Percentiles rank a stretch among this genome's conserved stretches.
phyloP scores from a whole-genome alignment of 2,329 filamentous ascomycete species.

The Cladosporium sp. region DNA sequence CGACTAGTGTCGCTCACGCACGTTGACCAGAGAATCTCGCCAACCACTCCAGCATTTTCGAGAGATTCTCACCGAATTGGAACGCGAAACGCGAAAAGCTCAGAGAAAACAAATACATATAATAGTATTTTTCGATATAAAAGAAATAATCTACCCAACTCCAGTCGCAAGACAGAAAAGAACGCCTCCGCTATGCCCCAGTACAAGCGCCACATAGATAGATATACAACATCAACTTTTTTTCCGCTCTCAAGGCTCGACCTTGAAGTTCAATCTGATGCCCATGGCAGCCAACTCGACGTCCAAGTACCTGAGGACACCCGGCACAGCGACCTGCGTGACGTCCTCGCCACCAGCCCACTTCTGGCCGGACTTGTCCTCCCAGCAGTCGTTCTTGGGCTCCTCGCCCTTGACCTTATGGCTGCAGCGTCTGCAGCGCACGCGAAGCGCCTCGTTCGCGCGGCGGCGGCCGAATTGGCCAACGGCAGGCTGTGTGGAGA shows the following conservation, averaged over 20 bases:
- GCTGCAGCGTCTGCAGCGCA: constrained; percentile 40
- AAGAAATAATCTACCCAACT: not conserved
- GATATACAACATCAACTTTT: not conserved
- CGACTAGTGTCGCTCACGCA: too few species aligned
- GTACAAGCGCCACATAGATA: not conserved
- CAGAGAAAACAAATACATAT: not conserved
- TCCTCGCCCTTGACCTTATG: constrained; percentile 33
- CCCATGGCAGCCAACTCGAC: constrained; percentile 97
- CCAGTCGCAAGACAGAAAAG: not conserved
- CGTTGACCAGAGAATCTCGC: too few species aligned
- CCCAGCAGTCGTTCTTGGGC: constrained; percentile 67
- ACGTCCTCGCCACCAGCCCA: constrained; percentile 90
- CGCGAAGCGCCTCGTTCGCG: constrained; percentile 30
- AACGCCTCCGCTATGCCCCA: constrained; percentile 19
- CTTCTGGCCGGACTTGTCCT: constrained; percentile 80
- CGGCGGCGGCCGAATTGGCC: constrained; percentile 38
- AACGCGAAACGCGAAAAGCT: too few species aligned
- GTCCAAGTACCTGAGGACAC: constrained; percentile 88
- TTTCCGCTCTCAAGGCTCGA: constrained; percentile 48
- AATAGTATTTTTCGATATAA: not conserved
- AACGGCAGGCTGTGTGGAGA: constrained; percentile 80
- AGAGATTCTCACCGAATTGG: too few species aligned
- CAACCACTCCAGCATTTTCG: too few species aligned
- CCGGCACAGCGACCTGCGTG: constrained; percentile 86
- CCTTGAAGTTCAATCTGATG: constrained; percentile 88